Evolutionary conservation across 169 alveolate species (phyloP).

Genomic region (Plasmodium knowlesi): DNA sequence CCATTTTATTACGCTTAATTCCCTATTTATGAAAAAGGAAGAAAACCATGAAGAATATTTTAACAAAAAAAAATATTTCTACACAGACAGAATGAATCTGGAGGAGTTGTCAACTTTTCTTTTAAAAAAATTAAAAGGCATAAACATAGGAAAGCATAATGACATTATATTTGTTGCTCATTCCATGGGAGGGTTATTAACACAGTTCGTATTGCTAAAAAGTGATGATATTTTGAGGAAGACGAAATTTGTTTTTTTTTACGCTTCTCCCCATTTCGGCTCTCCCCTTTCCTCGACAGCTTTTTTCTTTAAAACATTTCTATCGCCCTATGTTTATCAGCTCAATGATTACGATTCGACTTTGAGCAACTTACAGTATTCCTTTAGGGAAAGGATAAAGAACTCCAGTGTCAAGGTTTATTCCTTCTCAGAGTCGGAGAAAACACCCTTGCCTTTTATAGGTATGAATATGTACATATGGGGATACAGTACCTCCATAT

Average conservation of each 20-base stretch:
- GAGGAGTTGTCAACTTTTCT: constrained; percentile 48
- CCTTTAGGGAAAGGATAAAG: constrained; percentile 44
- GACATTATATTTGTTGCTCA: constrained; percentile 63
- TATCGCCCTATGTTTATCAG: constrained; percentile 62
- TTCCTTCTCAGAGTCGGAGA: constrained; percentile 65
- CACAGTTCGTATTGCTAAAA: constrained; percentile 51
- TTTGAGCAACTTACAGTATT: constrained; percentile 22
- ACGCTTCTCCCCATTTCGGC: constrained; percentile 70
- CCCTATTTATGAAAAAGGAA: constrained; percentile 17
- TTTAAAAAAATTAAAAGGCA: constrained; percentile 43
- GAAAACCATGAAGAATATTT: constrained; percentile 2
- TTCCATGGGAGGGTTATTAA: constrained; percentile 75
- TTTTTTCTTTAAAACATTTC: constrained; percentile 15
- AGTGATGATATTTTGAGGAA: constrained; percentile 45
- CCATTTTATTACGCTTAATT: constrained; percentile 13
- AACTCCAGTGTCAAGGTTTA: constrained; percentile 8
- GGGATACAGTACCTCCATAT: background rate
- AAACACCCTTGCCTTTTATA: constrained; percentile 53
- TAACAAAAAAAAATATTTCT: constrained; percentile 42
- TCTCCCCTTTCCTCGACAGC: constrained; percentile 59
- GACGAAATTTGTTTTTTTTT: constrained; percentile 63
- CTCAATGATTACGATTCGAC: constrained; percentile 36
- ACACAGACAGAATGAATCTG: constrained; percentile 62
- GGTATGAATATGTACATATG: constrained; percentile 6
- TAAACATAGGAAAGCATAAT: constrained; percentile 51